Conservation (phyloP, 176 grass and related monocot species). For the Phoenix dactylifera region DNA sequence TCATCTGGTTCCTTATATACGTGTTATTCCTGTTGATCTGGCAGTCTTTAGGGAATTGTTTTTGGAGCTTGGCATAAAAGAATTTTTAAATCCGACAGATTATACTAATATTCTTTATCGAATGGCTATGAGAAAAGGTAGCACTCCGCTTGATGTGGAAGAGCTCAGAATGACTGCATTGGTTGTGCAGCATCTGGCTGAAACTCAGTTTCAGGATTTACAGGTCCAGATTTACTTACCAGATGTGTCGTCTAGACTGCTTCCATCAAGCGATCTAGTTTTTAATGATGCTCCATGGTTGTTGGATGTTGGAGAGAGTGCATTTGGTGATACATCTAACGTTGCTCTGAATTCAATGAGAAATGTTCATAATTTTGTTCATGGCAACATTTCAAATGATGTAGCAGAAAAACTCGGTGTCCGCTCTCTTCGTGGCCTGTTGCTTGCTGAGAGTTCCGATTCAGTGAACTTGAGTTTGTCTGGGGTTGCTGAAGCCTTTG, state of each 20-base stretch:
- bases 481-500: slow-evolving; percentile 94
- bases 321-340: slow-evolving; percentile 36
- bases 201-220: slow-evolving; percentile 72
- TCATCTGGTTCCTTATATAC: slow-evolving; percentile 87
- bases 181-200: slow-evolving; percentile 82
- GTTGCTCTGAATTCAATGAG: slow-evolving; percentile 43
- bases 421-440: slow-evolving; percentile 78
- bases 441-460: slow-evolving; percentile 98
- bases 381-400: slow-evolving; percentile 94
- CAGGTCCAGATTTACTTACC: slow-evolving; percentile 79
- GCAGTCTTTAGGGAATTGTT: slow-evolving; percentile 93
- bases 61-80: slow-evolving; percentile 88
- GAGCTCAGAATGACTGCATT: slow-evolving; percentile 74
- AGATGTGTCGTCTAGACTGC: slow-evolving; percentile 79
- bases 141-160: slow-evolving; percentile 49
- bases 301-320: slow-evolving; percentile 54
- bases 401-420: slow-evolving; percentile 91
- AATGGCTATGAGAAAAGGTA: slow-evolving; percentile 74
- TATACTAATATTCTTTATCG: slow-evolving; percentile 80
- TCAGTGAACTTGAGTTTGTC: slow-evolving; percentile 97
- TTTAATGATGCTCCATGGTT: slow-evolving; percentile 98
- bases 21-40: slow-evolving; percentile 91
- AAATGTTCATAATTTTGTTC: slow-evolving; percentile 91
- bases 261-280: slow-evolving; percentile 78
- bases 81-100: slow-evolving; percentile 58